A percentile compares a stretch with the other conserved stretches of the same genome.
Evolutionary conservation across 2,329 filamentous ascomycete genomes (phyloP).

Genomic region (Gaeumannomyces tritici): DNA sequence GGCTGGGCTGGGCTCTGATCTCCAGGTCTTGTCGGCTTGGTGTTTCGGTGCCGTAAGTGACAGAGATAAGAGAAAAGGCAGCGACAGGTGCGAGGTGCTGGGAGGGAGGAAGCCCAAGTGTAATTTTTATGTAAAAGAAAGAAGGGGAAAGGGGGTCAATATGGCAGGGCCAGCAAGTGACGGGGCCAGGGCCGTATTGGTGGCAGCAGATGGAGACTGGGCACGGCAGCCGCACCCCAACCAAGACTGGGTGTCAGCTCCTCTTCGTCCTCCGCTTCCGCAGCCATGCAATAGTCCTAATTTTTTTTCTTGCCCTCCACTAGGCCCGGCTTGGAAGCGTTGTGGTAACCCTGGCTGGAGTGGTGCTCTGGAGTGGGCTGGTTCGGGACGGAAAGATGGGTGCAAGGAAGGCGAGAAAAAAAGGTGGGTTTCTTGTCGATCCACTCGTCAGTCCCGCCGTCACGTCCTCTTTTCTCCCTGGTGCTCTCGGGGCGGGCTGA

Average conservation of each 20-base stretch:
- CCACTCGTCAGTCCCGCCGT: not conserved
- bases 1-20: not conserved
- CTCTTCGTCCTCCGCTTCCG: not conserved
- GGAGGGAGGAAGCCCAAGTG: constrained; percentile 24
- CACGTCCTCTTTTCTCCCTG: not conserved
- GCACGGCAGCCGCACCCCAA: not conserved
- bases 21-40: not conserved
- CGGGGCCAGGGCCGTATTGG: not conserved
- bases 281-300: not conserved
- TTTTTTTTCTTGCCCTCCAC: not conserved
- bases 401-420: not conserved
- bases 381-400: not conserved
- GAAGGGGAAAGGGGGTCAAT: constrained; percentile 17
- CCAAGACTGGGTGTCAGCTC: not conserved
- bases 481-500: not conserved
- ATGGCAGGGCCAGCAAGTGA: not conserved
- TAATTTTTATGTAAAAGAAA: constrained; percentile 39
- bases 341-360: not conserved
- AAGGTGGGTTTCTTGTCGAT: not conserved
- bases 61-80: constrained; percentile 26
- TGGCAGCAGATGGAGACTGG: not conserved
- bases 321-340: not conserved
- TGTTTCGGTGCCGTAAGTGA: constrained; percentile 11
- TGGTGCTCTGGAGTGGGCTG: not conserved
- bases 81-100: constrained; percentile 26